Evolutionary conservation across 129 eudicot genomes (phyloP).

Genomic region (Gnaphalium uliginosum): DNA sequence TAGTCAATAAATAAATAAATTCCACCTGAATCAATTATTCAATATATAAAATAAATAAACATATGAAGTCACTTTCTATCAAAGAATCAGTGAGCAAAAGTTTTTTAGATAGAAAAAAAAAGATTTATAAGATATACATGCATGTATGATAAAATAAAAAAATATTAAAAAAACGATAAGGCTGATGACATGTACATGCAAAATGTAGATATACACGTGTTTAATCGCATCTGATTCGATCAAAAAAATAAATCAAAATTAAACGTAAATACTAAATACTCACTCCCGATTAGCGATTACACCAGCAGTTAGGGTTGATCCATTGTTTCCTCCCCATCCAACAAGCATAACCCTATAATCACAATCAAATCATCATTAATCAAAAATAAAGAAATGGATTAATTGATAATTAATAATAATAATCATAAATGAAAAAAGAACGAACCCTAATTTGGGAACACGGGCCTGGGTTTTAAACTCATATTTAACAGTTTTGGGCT

Average conservation of each 20-base stretch:
- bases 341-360: constrained; percentile 90
- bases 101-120: too few species aligned
- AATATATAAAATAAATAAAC: too few species aligned
- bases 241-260: neutral
- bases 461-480: constrained; percentile 78
- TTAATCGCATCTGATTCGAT: neutral
- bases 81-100: too few species aligned
- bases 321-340: constrained; percentile 99
- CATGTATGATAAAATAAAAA: too few species aligned
- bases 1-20: too few species aligned
- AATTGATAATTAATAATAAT: neutral
- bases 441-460: constrained; percentile 95
- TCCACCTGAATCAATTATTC: too few species aligned
- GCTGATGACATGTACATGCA: neutral
- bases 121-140: too few species aligned
- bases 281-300: constrained; percentile 94
- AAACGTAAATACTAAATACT: constrained; percentile 43
- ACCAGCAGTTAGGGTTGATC: constrained; percentile 91
- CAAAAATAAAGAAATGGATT: neutral
- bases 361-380: neutral
- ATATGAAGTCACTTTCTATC: too few species aligned
- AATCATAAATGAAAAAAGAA: neutral
- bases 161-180: neutral
- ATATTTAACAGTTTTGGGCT: constrained; percentile 90
- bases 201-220: neutral